Conservation (phyloP, 1,284 basidiomycete genomes). For the Boletus semigastroideus region DNA sequence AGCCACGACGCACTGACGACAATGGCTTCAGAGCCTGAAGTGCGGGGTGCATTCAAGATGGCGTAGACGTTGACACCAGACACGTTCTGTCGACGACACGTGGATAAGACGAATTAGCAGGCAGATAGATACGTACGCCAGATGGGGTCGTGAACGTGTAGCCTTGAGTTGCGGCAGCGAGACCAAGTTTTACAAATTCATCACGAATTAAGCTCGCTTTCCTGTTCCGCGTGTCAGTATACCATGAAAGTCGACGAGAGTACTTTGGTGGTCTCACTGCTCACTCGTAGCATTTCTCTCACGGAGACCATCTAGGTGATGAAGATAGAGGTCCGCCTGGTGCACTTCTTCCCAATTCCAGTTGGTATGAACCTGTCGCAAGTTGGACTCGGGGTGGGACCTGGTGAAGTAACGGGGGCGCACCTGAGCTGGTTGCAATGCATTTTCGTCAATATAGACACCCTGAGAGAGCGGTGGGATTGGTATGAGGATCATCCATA, state of each 20-base stretch:
- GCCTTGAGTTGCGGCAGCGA: constrained; percentile 65
- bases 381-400: background rate
- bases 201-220: constrained; percentile 55
- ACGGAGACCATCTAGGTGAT: constrained; percentile 61
- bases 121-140: constrained; percentile 39
- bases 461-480: constrained; percentile 59
- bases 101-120: constrained; percentile 26
- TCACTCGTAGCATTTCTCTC: constrained; percentile 63
- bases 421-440: constrained; percentile 87
- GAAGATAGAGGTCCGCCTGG: constrained; percentile 75
- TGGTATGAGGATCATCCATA: constrained; percentile 77
- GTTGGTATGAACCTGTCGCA: constrained; percentile 76
- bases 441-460: constrained; percentile 92
- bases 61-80: constrained; percentile 83
- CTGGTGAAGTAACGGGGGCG: constrained; percentile 13
- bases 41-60: constrained; percentile 77
- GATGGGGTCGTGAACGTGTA: constrained; percentile 57
- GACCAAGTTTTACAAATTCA: constrained; percentile 70
- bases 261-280: constrained; percentile 53
- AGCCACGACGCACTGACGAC: constrained; percentile 89
- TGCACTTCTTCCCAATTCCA: constrained; percentile 90
- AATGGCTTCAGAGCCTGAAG: constrained; percentile 88
- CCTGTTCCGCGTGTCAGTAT: constrained; percentile 40
- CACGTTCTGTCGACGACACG: constrained; percentile 34
- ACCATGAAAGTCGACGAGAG: background rate